Conservation (phyloP, 495 filamentous ascomycete species). For the Neurospora sp. region DNA sequence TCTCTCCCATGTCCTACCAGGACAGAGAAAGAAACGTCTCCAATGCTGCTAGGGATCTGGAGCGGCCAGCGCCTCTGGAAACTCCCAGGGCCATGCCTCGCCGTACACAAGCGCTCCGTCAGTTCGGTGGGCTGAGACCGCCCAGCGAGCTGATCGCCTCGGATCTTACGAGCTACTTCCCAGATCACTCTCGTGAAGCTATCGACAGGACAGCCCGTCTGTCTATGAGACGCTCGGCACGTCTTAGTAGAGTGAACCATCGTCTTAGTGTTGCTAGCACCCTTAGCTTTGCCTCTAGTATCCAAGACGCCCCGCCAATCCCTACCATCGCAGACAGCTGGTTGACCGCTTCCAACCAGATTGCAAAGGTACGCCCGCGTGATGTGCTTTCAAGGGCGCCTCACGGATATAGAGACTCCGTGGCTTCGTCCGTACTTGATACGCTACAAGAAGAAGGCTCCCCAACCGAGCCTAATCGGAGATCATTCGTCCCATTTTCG, state of each 20-base stretch:
- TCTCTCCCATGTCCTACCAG: slow-evolving; percentile 63
- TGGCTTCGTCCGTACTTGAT: slow-evolving; percentile 80
- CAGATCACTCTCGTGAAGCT: slow-evolving; percentile 81
- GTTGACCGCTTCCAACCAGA: slow-evolving; percentile 53
- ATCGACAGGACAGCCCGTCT: slow-evolving; percentile 90
- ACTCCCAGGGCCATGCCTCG: slow-evolving; percentile 37
- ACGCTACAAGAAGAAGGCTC: slow-evolving; percentile 76
- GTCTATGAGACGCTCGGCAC: slow-evolving; percentile 78
- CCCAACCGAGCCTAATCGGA: slow-evolving; percentile 77
- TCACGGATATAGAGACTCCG: slow-evolving; percentile 66
- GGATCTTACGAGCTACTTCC: slow-evolving; percentile 93
- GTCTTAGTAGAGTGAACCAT: slow-evolving; percentile 83
- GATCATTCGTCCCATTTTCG: slow-evolving; percentile 87
- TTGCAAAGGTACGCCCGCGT: slow-evolving; percentile 38
- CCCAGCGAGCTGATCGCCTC: slow-evolving; percentile 96
- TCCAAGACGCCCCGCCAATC: slow-evolving; percentile 82
- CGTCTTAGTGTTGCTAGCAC: slow-evolving; percentile 92
- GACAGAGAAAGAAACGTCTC: slow-evolving; percentile 57
- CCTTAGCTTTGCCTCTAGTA: slow-evolving; percentile 79
- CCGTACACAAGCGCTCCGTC: slow-evolving; percentile 50
- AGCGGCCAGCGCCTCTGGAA: slow-evolving; percentile 44
- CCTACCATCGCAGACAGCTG: slow-evolving; percentile 94
- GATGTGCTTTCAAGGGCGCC: slow-evolving; percentile 29
- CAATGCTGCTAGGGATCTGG: slow-evolving; percentile 47
- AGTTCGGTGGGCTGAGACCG: slow-evolving; percentile 82